A percentile compares a stretch with the other conserved stretches of the same genome.
phyloP scores from a whole-genome alignment of 1,284 basidiomycete genomes.

The Microbotryum saponariae region DNA sequence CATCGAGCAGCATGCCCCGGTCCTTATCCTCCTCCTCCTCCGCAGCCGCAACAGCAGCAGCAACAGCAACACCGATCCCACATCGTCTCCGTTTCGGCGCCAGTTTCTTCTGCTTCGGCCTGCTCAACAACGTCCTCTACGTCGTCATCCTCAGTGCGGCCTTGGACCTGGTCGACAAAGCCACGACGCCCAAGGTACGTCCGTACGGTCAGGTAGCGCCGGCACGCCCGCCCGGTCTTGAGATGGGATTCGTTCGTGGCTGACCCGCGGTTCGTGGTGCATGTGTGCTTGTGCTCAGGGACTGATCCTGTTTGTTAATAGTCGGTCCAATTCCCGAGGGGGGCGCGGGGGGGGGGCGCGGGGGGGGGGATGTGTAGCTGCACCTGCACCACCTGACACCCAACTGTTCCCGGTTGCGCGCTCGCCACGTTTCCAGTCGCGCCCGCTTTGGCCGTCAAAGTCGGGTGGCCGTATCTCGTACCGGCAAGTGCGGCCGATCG shows the following conservation, averaged over 20 bases:
- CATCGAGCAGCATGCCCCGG: too few relatives aligned
- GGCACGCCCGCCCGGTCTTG: too few relatives aligned
- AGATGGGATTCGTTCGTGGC: too few relatives aligned
- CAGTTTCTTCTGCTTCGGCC: constrained; percentile 40
- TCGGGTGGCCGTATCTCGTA: constrained; percentile 85
- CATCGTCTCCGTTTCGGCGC: background rate
- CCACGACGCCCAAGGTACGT: constrained; percentile 63
- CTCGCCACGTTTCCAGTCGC: constrained; percentile 23
- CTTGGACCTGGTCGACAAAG: constrained; percentile 75
- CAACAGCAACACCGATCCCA: background rate
- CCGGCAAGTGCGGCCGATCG: constrained; percentile 39
- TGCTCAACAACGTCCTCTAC: constrained; percentile 51
- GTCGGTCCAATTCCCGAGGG: background rate
- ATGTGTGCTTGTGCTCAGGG: constrained; percentile 39
- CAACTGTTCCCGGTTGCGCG: too few relatives aligned
- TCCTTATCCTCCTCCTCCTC: too few relatives aligned
- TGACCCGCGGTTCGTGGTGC: constrained; percentile 50
- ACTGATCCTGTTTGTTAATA: constrained; percentile 40
- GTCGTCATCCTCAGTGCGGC: constrained; percentile 95
- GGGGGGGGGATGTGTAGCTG: background rate
- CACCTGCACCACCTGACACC: too few relatives aligned
- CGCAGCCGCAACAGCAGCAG: background rate
- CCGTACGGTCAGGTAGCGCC: too few relatives aligned
- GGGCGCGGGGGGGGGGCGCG: too few relatives aligned
- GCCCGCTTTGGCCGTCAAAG: constrained; percentile 57